phyloP scores from a whole-genome alignment of 495 filamentous ascomycete genomes.

The Penicillium cosmopolitanum region DNA sequence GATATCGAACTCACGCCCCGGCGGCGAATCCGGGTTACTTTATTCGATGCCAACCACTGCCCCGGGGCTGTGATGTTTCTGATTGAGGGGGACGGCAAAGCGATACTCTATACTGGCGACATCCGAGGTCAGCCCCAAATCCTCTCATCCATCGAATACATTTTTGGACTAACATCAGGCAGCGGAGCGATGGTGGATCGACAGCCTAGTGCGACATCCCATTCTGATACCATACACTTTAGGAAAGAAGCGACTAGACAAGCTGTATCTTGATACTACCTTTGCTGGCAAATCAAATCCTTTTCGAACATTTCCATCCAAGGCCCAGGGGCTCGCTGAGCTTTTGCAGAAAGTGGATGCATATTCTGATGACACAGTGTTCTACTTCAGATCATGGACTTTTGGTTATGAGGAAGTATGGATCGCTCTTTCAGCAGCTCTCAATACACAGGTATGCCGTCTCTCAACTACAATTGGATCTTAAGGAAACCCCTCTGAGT shows the following conservation, averaged over 20 bases:
- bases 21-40: slow-evolving; percentile 72
- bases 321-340: slow-evolving; percentile 75
- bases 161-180: slow-evolving; percentile 13
- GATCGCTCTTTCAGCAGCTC: slow-evolving; percentile 73
- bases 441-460: slow-evolving; percentile 62
- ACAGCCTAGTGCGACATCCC: slow-evolving; percentile 68
- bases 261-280: slow-evolving; percentile 87
- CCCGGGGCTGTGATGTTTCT: slow-evolving; percentile 93
- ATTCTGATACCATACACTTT: slow-evolving; percentile 73
- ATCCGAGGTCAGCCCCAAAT: slow-evolving; percentile 64
- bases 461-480: not conserved
- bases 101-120: slow-evolving; percentile 91
- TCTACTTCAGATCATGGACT: slow-evolving; percentile 90
- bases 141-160: not conserved
- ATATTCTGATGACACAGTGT: slow-evolving; percentile 77
- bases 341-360: slow-evolving; percentile 67
- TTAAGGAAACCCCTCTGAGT: not conserved
- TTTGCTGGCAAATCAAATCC: slow-evolving; percentile 57
- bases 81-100: slow-evolving; percentile 74
- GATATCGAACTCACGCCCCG: slow-evolving; percentile 72
- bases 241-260: slow-evolving; percentile 68
- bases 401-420: slow-evolving; percentile 94
- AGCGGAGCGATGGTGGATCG: slow-evolving; percentile 73
- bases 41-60: slow-evolving; percentile 94
- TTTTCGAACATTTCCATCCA: slow-evolving; percentile 56